Evolutionary conservation across 129 eudicot genomes (phyloP).

Genomic region (Erigeron canadensis): DNA sequence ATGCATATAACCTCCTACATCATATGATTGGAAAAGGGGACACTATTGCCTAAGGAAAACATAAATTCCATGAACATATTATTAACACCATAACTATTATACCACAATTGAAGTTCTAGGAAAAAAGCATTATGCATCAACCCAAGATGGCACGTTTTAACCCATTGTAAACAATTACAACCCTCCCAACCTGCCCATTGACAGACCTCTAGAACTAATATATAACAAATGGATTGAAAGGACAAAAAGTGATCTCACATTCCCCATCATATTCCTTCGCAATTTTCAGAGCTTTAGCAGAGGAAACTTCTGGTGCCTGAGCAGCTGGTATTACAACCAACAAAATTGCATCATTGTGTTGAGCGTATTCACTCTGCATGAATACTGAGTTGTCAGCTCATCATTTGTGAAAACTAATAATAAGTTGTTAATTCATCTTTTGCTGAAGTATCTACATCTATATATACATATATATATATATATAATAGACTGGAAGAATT

Average conservation of each 20-base stretch:
- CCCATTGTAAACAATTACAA: neutral
- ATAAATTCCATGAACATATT: neutral
- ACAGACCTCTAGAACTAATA: slow-evolving; percentile 9
- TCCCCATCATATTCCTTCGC: slow-evolving; percentile 96
- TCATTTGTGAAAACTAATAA: neutral
- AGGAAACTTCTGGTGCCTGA: slow-evolving; percentile 88
- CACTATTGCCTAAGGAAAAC: neutral
- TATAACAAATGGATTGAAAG: slow-evolving; percentile 8
- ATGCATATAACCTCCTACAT: neutral
- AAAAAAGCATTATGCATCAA: neutral
- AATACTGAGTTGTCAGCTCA: slow-evolving; percentile 17
- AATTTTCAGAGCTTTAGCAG: slow-evolving; percentile 86
- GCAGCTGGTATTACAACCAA: slow-evolving; percentile 88
- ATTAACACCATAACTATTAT: neutral
- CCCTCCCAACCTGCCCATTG: neutral
- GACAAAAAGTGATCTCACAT: slow-evolving; percentile 45
- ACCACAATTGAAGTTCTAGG: neutral
- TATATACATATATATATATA: too few relatives aligned
- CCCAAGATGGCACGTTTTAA: neutral
- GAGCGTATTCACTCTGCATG: slow-evolving; percentile 73
- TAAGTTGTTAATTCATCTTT: too few relatives aligned
- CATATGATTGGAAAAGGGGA: neutral
- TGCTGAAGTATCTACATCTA: too few relatives aligned
- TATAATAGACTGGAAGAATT: too few relatives aligned
- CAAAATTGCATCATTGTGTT: slow-evolving; percentile 89